These are phyloP conservation scores for Alternaria postmessia DNA, from an alignment of 2,329 filamentous ascomycete genomes.

Conservation along the genomic window DNA sequence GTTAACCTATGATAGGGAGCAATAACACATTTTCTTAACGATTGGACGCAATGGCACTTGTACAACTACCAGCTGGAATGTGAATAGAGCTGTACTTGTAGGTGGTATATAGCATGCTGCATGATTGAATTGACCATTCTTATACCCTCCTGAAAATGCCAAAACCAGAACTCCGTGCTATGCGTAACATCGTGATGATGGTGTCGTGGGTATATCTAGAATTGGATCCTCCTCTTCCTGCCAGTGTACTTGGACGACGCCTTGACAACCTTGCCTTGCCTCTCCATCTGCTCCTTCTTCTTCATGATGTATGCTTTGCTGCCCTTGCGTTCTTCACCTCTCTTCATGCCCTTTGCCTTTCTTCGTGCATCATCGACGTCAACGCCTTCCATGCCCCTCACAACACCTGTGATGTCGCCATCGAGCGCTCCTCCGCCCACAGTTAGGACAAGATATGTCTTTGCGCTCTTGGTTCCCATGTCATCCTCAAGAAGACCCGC, in stretches of 20 bases:
- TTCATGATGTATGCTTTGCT: conserved; percentile 83
- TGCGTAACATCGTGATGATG: conserved; percentile 41
- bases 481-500: conserved; percentile 96
- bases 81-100: conserved; percentile 54
- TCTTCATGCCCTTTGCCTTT: conserved; percentile 60
- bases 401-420: conserved; percentile 86
- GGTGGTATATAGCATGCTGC: conserved; percentile 52
- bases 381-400: conserved; percentile 87
- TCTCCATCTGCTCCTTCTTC: conserved; percentile 93
- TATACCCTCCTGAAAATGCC: conserved; percentile 33
- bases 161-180: conserved; percentile 46
- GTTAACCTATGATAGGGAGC: conserved; percentile 10
- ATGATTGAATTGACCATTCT: conserved; percentile 47
- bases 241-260: conserved; percentile 92
- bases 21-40: conserved; percentile 28
- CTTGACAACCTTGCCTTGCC: conserved; percentile 95
- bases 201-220: conserved; percentile 60
- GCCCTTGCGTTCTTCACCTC: conserved; percentile 74
- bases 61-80: conserved; percentile 44
- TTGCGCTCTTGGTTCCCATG: conserved; percentile 93
- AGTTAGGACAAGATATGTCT: conserved; percentile 94
- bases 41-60: conserved; percentile 38
- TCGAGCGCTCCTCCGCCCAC: conserved; percentile 74
- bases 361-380: conserved; percentile 70
- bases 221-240: conserved; percentile 80